Base-by-base conservation (phyloP, 2,329 filamentous ascomycete species). In the Chrysosporium keratinophilum region DNA sequence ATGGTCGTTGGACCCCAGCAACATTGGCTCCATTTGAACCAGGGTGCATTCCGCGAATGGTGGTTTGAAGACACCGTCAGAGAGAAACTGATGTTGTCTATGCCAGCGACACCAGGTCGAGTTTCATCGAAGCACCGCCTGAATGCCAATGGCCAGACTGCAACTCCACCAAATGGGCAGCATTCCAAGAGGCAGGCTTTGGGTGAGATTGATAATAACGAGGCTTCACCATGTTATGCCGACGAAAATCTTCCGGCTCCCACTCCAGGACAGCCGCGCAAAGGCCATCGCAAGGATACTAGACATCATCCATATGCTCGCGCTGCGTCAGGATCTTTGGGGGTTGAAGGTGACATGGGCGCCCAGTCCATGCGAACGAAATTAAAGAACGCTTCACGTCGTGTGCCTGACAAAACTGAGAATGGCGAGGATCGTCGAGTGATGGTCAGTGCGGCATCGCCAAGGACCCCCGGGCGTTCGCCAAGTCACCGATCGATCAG, bases 1-100 rank as follows among this genome's bases (percentile, higher is more conserved):
- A 98, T 98, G 93, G 93, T 98, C 5, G 93, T 98, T 51, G 93
- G 93, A 0, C 93, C 93, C 39, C 93, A 98, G 68, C 93, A 98
- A 72, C 93, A 98, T 72, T 98, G 93, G 93, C 80, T 98, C 52
- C 93, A 98, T 67, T 80, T 98, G 58, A 96, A 98, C 74, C 93
- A 98, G 71, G 87, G 87, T 35, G 84, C 87, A 35, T 98, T 98
- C 82, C 82, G 93, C n/a, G 89, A 97, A 71, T 98, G 93, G 93
- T 97, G 90, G 88, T 78, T 81, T 59, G 83, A 87, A 65, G 84
- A 87, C 65, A 78, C 76, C 42, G 80, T 93, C 64, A 88, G 89
- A 72, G 87, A 91, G 73, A 87, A 89, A 65, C 74, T 91, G 55
- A 62, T 65, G 5, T 68, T 79, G 61, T 75, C 79, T 20, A 73